Evolutionary conservation across 371 early-diverging fungal genomes (phyloP).

Genomic region (Circinella minor): DNA sequence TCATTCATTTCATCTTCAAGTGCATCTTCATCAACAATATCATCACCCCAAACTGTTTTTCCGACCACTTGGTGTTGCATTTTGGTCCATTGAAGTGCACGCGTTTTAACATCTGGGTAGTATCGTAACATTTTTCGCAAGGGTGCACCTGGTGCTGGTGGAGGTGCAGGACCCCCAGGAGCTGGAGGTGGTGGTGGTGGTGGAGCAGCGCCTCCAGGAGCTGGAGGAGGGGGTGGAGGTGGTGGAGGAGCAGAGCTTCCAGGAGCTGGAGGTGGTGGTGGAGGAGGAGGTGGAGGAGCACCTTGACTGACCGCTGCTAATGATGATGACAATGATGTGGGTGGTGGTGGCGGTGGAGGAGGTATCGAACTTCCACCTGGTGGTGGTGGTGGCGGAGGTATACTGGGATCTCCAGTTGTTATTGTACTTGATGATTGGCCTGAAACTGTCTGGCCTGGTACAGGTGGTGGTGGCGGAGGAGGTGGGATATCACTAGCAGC

Average conservation of each 20-base stretch:
- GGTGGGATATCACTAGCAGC: conserved; percentile 10
- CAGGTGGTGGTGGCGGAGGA: conserved; percentile 21
- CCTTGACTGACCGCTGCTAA: conserved; percentile 4
- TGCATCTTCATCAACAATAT: conserved; percentile 56
- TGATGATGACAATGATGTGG: conserved; percentile 14
- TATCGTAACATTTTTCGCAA: conserved; percentile 64
- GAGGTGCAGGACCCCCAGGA: conserved; percentile 32
- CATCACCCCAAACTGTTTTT: conserved; percentile 63
- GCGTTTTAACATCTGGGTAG: conserved; percentile 76
- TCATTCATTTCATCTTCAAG: conserved; percentile 55
- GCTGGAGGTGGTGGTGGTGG: conserved; percentile 37
- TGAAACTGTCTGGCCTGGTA: neutral
- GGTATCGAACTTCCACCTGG: neutral
- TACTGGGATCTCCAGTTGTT: conserved; percentile 4
- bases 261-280: conserved; percentile 49
- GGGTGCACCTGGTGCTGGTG: conserved; percentile 43
- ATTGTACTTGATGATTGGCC: conserved; percentile 9
- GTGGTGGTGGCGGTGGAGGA: neutral
- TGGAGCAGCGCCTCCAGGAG: conserved; percentile 5
- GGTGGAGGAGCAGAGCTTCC: conserved; percentile 20
- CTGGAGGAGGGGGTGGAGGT: conserved; percentile 43
- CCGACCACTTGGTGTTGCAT: conserved; percentile 63
- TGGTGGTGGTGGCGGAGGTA: conserved; percentile 22
- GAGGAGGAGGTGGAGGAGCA: conserved; percentile 6
- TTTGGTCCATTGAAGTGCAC: conserved; percentile 89